These are phyloP conservation scores for Aegilops tauschii DNA, from an alignment of 176 grass and related monocot genomes.

Conservation along the genomic window DNA sequence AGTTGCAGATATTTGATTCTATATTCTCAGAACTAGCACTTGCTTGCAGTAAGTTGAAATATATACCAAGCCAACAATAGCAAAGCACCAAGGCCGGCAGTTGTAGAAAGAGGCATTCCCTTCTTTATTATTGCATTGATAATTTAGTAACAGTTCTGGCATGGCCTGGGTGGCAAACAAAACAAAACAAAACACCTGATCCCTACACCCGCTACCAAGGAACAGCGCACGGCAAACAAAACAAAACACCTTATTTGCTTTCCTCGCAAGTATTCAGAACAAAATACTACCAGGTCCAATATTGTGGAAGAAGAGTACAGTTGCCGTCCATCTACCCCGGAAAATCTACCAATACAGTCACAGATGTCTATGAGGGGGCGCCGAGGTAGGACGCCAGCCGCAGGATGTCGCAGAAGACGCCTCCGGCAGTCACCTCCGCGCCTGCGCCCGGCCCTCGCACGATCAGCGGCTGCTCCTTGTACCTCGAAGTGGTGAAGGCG, in stretches of 20 bases:
- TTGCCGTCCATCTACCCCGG: background rate
- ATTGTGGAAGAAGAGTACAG: background rate
- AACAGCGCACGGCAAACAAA: background rate
- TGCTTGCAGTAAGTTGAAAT: background rate
- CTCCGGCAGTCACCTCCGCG: slow-evolving; percentile 82
- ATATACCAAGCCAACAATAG: background rate
- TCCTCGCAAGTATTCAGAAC: slow-evolving; percentile 24
- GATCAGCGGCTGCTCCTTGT: slow-evolving; percentile 84
- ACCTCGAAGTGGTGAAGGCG: slow-evolving; percentile 86
- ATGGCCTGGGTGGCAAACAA: background rate
- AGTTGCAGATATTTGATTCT: no score
- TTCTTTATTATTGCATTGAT: background rate
- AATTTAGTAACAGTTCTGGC: background rate
- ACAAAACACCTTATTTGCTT: slow-evolving; percentile 24
- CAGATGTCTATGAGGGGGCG: slow-evolving; percentile 57
- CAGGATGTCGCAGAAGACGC: slow-evolving; percentile 88
- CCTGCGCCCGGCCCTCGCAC: slow-evolving; percentile 83
- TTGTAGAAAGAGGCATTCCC: background rate
- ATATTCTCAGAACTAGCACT: background rate
- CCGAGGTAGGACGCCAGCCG: slow-evolving; percentile 89
- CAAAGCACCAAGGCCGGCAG: background rate
- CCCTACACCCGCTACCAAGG: background rate
- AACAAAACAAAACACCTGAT: background rate
- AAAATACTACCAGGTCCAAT: slow-evolving; percentile 19
- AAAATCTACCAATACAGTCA: background rate